These are phyloP conservation scores for Albugo candida DNA, from an alignment of 352 stramenopile species.

Conservation along the genomic window DNA sequence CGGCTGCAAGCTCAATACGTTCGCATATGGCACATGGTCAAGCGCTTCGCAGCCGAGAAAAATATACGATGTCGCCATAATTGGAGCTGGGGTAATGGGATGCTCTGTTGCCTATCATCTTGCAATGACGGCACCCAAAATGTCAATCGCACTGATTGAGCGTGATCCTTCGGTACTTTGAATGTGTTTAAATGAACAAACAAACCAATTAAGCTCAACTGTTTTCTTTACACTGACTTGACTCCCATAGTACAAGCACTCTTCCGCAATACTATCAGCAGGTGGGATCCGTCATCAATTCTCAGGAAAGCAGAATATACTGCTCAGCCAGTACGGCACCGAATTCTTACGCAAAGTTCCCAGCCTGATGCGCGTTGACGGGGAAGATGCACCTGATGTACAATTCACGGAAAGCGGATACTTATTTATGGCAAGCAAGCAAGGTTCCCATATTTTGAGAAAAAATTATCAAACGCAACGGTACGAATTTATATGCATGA, in stretches of 20 bases:
- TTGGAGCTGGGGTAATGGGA: conserved; percentile 64
- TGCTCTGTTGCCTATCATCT: conserved; percentile 77
- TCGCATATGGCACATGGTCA: too few relatives aligned
- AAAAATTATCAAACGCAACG: conserved; percentile 33
- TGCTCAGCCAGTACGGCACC: conserved; percentile 63
- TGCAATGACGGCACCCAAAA: conserved; percentile 10
- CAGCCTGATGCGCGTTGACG: conserved; percentile 28
- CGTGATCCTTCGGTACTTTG: conserved; percentile 34
- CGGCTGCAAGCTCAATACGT: too few relatives aligned
- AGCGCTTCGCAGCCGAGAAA: background rate
- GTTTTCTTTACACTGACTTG: background rate
- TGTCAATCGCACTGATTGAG: conserved; percentile 56
- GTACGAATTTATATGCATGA: conserved; percentile 10
- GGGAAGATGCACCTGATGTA: conserved; percentile 36
- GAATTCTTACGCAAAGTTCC: conserved; percentile 37
- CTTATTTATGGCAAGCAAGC: conserved; percentile 55
- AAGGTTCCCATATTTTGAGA: conserved; percentile 27
- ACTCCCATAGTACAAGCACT: conserved; percentile 50
- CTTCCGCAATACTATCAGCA: conserved; percentile 51
- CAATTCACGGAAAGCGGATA: conserved; percentile 70
- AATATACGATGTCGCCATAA: conserved; percentile 57
- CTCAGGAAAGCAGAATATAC: conserved; percentile 48
- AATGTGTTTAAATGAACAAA: background rate
- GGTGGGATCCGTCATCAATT: conserved; percentile 74
- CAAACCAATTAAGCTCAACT: background rate